Conservation (phyloP, 192 early-diverging fungal genomes). For the Coemansia sp. region DNA sequence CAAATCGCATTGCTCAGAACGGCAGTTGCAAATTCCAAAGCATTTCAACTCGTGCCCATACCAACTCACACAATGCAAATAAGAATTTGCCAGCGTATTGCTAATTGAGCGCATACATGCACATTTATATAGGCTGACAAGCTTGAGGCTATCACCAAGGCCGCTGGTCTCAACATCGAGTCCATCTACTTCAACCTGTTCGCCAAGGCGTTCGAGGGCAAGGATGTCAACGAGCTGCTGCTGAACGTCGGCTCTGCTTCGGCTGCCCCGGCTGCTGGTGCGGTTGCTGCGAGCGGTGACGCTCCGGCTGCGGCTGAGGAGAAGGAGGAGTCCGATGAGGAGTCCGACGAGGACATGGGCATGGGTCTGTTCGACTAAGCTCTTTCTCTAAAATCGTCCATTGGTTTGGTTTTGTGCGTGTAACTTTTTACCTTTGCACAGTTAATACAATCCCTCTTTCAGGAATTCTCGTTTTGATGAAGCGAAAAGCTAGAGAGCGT, state of each 20-base stretch:
- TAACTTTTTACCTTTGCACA: conserved; percentile 6
- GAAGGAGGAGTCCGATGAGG: conserved; percentile 66
- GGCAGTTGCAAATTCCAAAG: background rate
- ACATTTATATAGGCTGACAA: conserved; percentile 73
- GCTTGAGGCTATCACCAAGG: conserved; percentile 85
- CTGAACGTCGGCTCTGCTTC: conserved; percentile 80
- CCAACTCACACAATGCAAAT: background rate
- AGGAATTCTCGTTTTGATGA: background rate
- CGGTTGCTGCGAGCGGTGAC: conserved; percentile 50
- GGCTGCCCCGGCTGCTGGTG: conserved; percentile 57
- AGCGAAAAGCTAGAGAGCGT: background rate
- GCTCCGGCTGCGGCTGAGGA: conserved; percentile 58
- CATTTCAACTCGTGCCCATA: background rate
- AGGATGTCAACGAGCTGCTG: conserved; percentile 86
- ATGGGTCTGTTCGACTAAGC: conserved; percentile 70
- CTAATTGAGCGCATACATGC: background rate
- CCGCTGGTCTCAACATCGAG: conserved; percentile 86
- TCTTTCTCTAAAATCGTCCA: background rate
- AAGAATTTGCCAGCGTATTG: background rate
- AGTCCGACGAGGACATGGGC: conserved; percentile 84
- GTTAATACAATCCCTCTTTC: conserved; percentile 1
- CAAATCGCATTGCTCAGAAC: background rate
- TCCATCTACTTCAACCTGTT: conserved; percentile 94
- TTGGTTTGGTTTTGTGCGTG: background rate
- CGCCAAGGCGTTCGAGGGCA: conserved; percentile 96